Percentiles rank a stretch among this genome's conserved stretches.
These are phyloP conservation scores for Phytophthora parvispora DNA, from an alignment of 352 stramenopile species.

Conservation along the genomic window DNA sequence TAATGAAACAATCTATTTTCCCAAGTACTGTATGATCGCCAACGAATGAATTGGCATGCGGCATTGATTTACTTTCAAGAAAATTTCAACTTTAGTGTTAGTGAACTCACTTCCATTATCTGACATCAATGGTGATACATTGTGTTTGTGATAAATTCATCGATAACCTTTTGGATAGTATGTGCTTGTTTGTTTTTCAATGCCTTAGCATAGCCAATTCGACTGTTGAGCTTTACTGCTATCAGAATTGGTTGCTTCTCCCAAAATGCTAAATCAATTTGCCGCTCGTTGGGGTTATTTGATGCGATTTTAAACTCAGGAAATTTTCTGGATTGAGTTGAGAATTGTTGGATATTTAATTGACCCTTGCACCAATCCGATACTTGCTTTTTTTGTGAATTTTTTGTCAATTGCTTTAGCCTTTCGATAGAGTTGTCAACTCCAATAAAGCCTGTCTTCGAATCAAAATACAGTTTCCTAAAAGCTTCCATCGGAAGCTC, in stretches of 20 bases:
- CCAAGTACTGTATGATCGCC: conserved; percentile 31
- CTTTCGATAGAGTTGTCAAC: conserved; percentile 28
- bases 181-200: conserved; percentile 12
- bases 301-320: conserved; percentile 21
- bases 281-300: conserved; percentile 29
- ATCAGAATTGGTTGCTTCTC: conserved; percentile 18
- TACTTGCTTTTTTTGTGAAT: conserved; percentile 15
- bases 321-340: conserved; percentile 9
- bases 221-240: conserved; percentile 35
- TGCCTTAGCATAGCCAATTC: conserved; percentile 30
- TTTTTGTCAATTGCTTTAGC: background rate
- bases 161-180: conserved; percentile 12
- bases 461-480: conserved; percentile 5
- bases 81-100: conserved; percentile 13
- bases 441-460: conserved; percentile 16
- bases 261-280: conserved; percentile 32
- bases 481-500: background rate
- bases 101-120: conserved; percentile 32
- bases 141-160: conserved; percentile 21
- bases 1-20: conserved; percentile 36
- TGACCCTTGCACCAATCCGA: conserved; percentile 26
- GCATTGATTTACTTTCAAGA: conserved; percentile 12
- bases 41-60: conserved; percentile 21
- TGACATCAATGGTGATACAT: no score
- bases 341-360: conserved; percentile 17